Percentiles rank a stretch among this genome's conserved stretches.
Evolutionary conservation across 192 early-diverging fungal genomes (phyloP).

Genomic region (Chytriomyces sp.): DNA sequence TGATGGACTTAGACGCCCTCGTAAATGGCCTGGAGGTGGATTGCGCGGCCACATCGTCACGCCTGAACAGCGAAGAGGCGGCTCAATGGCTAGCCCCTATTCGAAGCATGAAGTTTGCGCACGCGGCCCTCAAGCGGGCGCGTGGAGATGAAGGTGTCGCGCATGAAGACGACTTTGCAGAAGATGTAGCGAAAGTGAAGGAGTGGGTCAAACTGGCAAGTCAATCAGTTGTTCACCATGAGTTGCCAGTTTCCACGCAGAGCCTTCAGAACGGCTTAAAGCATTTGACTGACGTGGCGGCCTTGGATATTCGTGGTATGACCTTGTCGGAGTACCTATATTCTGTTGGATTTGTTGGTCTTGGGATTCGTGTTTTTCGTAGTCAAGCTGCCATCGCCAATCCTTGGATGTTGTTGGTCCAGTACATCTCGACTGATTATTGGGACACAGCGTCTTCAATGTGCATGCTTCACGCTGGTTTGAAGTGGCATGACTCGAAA

Average conservation of each 20-base stretch:
- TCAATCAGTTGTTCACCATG: too few relatives aligned
- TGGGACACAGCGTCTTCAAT: neutral
- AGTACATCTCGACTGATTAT: neutral
- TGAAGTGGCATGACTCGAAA: neutral
- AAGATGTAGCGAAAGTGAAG: neutral
- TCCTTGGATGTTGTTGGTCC: slow-evolving; percentile 5
- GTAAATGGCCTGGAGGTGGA: neutral
- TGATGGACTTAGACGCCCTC: slow-evolving; percentile 13
- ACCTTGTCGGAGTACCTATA: neutral
- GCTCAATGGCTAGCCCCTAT: neutral
- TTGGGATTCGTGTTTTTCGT: neutral
- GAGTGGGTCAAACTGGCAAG: neutral
- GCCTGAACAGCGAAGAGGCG: neutral
- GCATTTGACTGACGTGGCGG: neutral
- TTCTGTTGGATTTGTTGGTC: neutral
- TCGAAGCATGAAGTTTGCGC: neutral
- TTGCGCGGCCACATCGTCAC: neutral
- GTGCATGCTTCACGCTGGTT: slow-evolving; percentile 12
- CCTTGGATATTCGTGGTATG: neutral
- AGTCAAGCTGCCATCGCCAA: slow-evolving; percentile 1
- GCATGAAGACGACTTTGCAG: neutral
- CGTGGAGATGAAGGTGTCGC: neutral
- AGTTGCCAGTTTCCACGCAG: neutral
- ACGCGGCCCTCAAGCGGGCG: neutral
- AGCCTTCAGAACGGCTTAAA: neutral